These are phyloP conservation scores for Tubosaeta brunneosetosa DNA, from an alignment of 768 basidiomycete genomes.

Conservation along the genomic window DNA sequence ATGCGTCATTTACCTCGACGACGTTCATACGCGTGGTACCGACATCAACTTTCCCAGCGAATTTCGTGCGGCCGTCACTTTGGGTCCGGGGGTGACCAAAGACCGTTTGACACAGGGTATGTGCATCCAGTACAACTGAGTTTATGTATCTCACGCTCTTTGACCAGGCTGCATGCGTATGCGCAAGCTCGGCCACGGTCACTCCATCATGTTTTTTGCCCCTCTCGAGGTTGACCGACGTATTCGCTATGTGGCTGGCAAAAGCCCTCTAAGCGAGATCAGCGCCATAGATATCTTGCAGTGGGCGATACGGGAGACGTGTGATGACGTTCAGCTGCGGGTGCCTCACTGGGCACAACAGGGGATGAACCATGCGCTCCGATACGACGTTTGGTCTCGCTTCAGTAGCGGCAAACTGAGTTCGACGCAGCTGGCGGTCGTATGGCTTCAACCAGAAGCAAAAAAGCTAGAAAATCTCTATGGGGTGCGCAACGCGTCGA, in stretches of 20 bases:
- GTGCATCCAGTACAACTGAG: not conserved
- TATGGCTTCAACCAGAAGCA: slow-evolving; percentile 41
- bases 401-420: slow-evolving; percentile 11
- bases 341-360: slow-evolving; percentile 43
- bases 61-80: slow-evolving; percentile 14
- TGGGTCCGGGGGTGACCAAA: slow-evolving; percentile 15
- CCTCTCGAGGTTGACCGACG: slow-evolving; percentile 40
- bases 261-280: not conserved
- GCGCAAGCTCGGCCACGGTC: slow-evolving; percentile 45
- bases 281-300: slow-evolving; percentile 34
- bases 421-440: slow-evolving; percentile 5
- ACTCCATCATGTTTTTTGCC: slow-evolving; percentile 47
- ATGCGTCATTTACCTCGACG: slow-evolving; percentile 14
- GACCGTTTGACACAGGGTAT: slow-evolving; percentile 15
- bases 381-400: slow-evolving; percentile 22
- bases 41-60: slow-evolving; percentile 14
- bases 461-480: slow-evolving; percentile 36
- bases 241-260: slow-evolving; percentile 31
- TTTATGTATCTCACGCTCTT: not conserved
- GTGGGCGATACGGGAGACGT: slow-evolving; percentile 46
- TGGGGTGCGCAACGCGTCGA: slow-evolving; percentile 4
- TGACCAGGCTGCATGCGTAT: slow-evolving; percentile 49
- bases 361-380: slow-evolving; percentile 34
- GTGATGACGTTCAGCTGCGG: slow-evolving; percentile 35
- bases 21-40: slow-evolving; percentile 17